Base-by-base conservation (phyloP, 163 green algal genomes). In the Scenedesmus sp. region DNA sequence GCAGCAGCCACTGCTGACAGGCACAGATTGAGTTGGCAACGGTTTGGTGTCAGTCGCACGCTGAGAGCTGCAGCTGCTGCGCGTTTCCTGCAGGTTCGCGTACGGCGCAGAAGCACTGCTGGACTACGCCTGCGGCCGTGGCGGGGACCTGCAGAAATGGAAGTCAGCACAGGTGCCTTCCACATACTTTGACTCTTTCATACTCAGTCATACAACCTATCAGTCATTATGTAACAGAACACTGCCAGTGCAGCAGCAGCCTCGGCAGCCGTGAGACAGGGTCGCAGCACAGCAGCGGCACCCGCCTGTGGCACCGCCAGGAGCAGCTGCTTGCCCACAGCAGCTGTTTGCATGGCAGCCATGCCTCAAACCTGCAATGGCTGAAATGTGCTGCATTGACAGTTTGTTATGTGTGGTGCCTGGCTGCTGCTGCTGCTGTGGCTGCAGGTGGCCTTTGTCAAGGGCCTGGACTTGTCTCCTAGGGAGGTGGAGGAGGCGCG, bases 81-180 rank as follows among this genome's bases (percentile, higher is more conserved):
- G 55, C 6, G 15, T 56, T 77, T 64, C 10, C 55, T 70, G 46
- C 95, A 98, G 97, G 87, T 99, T 99, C 95, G 97, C 95, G 0
- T 82, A 87, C 0, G 90, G 92, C 2, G 93, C 91, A 26, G 93
- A 95, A 3, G 89, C 89, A 2, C 94, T 99, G 79, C 92, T 99
- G 20, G 98, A 99, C 90, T 92, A 99, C 66, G 97, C 96, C 23
- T 99, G 98, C 91, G 98, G 98, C 0, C 94, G 98, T 0, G 98
- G 98, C 0, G 98, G 98, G 0, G 98, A 99, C 93, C 95, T 99
- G 16, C 94, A 95, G 64, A 99, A 99, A 92, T 99, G 98, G 98
- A 94, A 96, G 12, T 93, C 97, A 74, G 94, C 96, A 4, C 86
- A 95, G 90, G 96, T 97, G 87, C 67, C 67, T 10, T 54, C 55